Conservation (phyloP, 257 asterid species). For the Nicotiana otophora region DNA sequence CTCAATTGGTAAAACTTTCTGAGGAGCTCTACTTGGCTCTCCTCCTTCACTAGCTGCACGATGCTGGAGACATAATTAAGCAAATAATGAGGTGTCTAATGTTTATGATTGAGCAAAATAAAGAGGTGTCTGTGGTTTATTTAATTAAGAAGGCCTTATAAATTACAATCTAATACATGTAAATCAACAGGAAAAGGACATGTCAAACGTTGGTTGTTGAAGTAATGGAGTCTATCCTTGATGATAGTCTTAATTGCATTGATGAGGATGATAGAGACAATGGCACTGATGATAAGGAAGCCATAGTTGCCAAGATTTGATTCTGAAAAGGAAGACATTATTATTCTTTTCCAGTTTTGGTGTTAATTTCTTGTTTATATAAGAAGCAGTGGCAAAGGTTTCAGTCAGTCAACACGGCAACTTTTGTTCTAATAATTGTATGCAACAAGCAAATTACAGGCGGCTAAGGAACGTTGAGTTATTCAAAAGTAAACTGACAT, state of each 20-base stretch:
- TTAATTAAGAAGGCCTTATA: background rate
- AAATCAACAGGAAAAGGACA: background rate
- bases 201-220: background rate
- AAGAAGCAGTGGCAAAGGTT: background rate
- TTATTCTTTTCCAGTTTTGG: background rate
- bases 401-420: background rate
- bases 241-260: background rate
- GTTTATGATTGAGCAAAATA: background rate
- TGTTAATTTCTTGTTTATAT: background rate
- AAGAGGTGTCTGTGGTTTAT: too few relatives aligned
- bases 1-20: conserved; percentile 59
- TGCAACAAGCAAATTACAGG: background rate
- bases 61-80: background rate
- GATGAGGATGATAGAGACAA: background rate
- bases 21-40: conserved; percentile 56
- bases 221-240: background rate
- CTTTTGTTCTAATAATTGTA: background rate
- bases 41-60: conserved; percentile 50
- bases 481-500: background rate
- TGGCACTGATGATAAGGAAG: background rate
- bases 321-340: background rate
- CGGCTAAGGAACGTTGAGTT: background rate
- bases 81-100: background rate
- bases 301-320: background rate
- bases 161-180: background rate